phyloP scores from a whole-genome alignment of 805 yeast species.

The Wickerhamiella domercqiae region DNA sequence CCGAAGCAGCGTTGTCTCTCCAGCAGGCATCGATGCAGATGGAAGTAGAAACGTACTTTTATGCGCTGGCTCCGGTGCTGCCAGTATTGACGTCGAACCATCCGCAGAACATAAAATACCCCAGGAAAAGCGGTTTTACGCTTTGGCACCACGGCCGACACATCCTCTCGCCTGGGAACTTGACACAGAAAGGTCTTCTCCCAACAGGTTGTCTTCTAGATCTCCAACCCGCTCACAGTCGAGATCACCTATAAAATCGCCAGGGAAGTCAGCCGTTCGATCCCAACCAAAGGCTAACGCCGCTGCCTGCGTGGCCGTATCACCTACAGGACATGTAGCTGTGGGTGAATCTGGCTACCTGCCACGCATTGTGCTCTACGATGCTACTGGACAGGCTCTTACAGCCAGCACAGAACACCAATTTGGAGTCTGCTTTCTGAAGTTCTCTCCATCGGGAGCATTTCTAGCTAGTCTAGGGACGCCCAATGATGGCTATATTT shows the following conservation, averaged over 20 bases:
- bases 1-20: too few relatives aligned
- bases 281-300: conserved; percentile 8
- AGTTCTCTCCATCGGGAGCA: conserved; percentile 44
- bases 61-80: conserved; percentile 14
- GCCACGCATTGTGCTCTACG: conserved; percentile 41
- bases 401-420: conserved; percentile 45
- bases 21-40: too few relatives aligned
- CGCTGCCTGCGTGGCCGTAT: conserved; percentile 40
- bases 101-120: neutral
- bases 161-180: conserved; percentile 1
- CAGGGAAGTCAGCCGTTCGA: neutral
- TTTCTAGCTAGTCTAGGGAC: conserved; percentile 47
- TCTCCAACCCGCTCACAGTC: conserved; percentile 4
- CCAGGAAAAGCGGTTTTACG: neutral
- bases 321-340: conserved; percentile 39
- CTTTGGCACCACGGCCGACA: conserved; percentile 1
- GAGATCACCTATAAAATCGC: neutral
- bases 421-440: conserved; percentile 42
- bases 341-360: conserved; percentile 59
- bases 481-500: conserved; percentile 53
- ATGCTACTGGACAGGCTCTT: conserved; percentile 28
- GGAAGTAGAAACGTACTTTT: too few relatives aligned
- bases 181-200: neutral
- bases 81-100: neutral
- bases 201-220: conserved; percentile 3